These are phyloP conservation scores for Juncus effusus DNA, from an alignment of 176 grass and related monocot species.

Conservation along the genomic window DNA sequence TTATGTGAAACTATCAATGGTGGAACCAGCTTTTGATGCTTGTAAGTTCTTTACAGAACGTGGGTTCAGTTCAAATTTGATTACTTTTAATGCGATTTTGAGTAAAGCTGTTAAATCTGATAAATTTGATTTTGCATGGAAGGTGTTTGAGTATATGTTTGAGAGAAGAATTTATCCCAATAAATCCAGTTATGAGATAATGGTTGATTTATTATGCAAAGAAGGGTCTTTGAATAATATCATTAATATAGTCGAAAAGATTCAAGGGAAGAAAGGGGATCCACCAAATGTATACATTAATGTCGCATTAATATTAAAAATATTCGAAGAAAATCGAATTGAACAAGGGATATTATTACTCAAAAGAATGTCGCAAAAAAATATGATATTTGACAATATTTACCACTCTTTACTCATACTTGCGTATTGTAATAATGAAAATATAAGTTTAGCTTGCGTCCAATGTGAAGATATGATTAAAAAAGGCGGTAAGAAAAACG, in stretches of 20 bases:
- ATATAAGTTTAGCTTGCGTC: slow-evolving; percentile 38
- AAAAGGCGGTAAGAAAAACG: slow-evolving; percentile 42
- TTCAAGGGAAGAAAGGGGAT: slow-evolving; percentile 57
- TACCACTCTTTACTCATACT: slow-evolving; percentile 52
- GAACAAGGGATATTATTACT: slow-evolving; percentile 60
- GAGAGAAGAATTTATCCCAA: slow-evolving; percentile 63
- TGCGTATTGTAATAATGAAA: slow-evolving; percentile 38
- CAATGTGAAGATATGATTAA: slow-evolving; percentile 48
- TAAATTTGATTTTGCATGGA: slow-evolving; percentile 53
- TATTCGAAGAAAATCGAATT: slow-evolving; percentile 40
- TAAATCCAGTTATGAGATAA: slow-evolving; percentile 51
- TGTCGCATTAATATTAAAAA: slow-evolving; percentile 37
- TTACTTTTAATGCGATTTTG: slow-evolving; percentile 67
- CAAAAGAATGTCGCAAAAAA: slow-evolving; percentile 76
- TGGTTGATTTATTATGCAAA: slow-evolving; percentile 61
- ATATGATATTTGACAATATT: slow-evolving; percentile 59
- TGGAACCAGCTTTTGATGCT: slow-evolving; percentile 48
- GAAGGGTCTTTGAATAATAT: slow-evolving; percentile 47
- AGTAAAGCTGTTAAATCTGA: slow-evolving; percentile 32
- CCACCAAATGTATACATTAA: slow-evolving; percentile 40
- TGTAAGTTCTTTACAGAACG: slow-evolving; percentile 50
- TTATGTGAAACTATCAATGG: slow-evolving; percentile 46
- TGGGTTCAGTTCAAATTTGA: slow-evolving; percentile 45
- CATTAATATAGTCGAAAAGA: slow-evolving; percentile 32
- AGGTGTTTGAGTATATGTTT: slow-evolving; percentile 90